Evolutionary conservation across 345 rosid species (phyloP).

Genomic region (Heritiera fomes): DNA sequence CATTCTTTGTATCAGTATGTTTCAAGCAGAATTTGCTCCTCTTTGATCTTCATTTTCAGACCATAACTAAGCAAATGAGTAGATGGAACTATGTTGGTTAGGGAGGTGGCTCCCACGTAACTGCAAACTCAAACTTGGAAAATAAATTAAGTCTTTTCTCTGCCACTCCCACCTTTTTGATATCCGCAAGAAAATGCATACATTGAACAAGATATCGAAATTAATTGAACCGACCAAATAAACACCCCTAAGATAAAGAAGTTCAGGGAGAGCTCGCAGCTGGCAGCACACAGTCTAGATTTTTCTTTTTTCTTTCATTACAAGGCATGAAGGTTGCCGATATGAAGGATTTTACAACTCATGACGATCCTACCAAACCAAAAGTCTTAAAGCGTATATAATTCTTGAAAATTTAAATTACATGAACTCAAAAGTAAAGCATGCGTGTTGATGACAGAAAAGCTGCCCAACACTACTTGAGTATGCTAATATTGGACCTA

Average conservation of each 20-base stretch:
- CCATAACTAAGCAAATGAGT: background rate
- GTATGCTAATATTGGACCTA: background rate
- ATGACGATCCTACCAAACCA: background rate
- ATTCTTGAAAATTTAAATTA: background rate
- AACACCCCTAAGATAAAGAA: background rate
- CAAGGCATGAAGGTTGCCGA: background rate
- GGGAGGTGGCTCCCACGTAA: background rate
- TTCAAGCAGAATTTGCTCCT: background rate
- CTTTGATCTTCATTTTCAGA: background rate
- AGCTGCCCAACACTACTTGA: background rate
- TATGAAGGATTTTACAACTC: constrained; percentile 12
- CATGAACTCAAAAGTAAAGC: background rate
- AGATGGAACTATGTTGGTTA: background rate
- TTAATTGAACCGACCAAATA: no score
- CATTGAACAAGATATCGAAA: background rate
- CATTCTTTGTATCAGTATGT: background rate
- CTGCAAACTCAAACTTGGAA: no score
- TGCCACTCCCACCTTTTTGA: no score
- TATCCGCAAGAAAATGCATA: background rate
- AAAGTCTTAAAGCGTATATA: constrained; percentile 5
- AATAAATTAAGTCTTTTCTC: no score
- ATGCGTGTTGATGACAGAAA: background rate
- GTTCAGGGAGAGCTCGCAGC: background rate
- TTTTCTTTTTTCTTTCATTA: no score
- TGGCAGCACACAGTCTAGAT: background rate